Evolutionary conservation across 139 green algal species (phyloP).

Genomic region (Chlorella vulgaris): DNA sequence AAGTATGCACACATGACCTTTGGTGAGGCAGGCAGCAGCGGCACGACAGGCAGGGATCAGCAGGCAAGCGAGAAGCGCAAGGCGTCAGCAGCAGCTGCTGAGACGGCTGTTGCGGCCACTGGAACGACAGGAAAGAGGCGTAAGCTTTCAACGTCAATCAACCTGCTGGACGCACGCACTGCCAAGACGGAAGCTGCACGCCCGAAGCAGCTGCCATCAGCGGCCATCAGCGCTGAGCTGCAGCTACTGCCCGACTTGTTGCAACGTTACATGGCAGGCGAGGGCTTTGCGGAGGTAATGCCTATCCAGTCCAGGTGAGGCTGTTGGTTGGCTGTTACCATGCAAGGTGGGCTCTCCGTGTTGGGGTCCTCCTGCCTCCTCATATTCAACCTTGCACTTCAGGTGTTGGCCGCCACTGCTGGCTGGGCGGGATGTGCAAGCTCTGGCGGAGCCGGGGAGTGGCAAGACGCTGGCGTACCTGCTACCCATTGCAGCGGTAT

Average conservation of each 20-base stretch:
- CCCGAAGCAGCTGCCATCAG: background rate
- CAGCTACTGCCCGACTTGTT: slow-evolving; percentile 48
- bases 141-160: slow-evolving; percentile 45
- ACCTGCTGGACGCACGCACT: slow-evolving; percentile 30
- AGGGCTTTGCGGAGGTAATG: slow-evolving; percentile 71
- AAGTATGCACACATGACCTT: background rate
- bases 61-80: background rate
- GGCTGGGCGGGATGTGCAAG: slow-evolving; percentile 49
- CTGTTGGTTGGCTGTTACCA: no score
- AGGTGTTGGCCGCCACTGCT: slow-evolving; percentile 51
- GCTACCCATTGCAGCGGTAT: slow-evolving; percentile 55
- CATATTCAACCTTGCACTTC: background rate
- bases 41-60: background rate
- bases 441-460: slow-evolving; percentile 74
- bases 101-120: slow-evolving; percentile 1
- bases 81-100: slow-evolving; percentile 6
- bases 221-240: slow-evolving; percentile 20
- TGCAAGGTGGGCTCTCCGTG: no score
- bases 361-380: background rate
- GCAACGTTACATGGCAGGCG: slow-evolving; percentile 60
- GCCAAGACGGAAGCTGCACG: slow-evolving; percentile 9
- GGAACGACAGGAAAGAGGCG: background rate
- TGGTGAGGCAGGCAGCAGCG: background rate
- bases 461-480: slow-evolving; percentile 90
- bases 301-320: slow-evolving; percentile 63